Conservation (phyloP, 163 green algal genomes). For the Coccomyxa subellipsoidea region DNA sequence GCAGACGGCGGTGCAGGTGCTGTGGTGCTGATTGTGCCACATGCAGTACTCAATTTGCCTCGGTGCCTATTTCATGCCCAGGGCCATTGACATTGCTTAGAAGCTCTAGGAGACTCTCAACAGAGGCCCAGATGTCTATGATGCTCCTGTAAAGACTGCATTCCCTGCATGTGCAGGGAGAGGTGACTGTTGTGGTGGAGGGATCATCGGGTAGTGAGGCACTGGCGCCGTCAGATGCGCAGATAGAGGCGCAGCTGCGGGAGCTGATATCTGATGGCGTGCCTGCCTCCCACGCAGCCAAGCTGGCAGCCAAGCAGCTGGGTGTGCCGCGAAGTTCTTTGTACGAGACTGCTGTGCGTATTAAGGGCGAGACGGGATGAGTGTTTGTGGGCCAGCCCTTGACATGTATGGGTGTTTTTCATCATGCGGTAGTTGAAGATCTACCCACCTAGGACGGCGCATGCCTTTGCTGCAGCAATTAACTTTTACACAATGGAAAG, state of each 20-base stretch:
- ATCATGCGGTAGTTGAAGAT: too few relatives aligned
- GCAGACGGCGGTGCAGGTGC: too few relatives aligned
- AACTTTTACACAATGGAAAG: too few relatives aligned
- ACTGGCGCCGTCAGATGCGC: neutral
- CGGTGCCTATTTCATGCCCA: too few relatives aligned
- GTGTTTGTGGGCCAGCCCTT: too few relatives aligned
- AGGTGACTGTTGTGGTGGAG: constrained; percentile 1
- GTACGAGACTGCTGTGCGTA: neutral
- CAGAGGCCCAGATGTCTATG: too few relatives aligned
- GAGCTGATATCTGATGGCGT: neutral
- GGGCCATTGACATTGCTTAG: too few relatives aligned
- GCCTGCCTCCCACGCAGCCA: neutral
- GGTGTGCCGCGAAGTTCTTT: neutral
- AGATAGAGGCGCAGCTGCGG: neutral
- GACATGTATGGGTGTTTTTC: neutral
- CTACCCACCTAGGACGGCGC: too few relatives aligned
- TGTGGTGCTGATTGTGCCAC: neutral
- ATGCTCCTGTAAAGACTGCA: too few relatives aligned
- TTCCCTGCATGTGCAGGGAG: neutral
- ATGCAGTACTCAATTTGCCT: too few relatives aligned
- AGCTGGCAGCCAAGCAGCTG: neutral
- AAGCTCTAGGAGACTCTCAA: too few relatives aligned
- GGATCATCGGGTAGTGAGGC: neutral
- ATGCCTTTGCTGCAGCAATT: too few relatives aligned
- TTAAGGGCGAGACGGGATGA: neutral